A percentile compares a stretch with the other conserved stretches of the same genome.
Evolutionary conservation across 257 asterid genomes (phyloP).

Genomic region (Rauvolfia tetraphylla): DNA sequence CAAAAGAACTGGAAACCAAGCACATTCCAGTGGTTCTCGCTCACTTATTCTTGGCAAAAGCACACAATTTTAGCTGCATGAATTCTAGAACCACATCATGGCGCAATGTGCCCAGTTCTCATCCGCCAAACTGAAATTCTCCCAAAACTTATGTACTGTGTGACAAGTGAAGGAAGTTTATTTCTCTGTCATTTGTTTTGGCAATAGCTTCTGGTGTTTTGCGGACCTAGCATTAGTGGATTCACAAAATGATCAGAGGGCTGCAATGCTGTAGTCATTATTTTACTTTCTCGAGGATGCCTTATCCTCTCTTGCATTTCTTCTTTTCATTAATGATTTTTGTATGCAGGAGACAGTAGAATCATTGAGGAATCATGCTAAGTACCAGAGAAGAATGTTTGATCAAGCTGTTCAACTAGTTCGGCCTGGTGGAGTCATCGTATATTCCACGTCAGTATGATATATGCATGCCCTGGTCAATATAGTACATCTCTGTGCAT

Average conservation of each 20-base stretch:
- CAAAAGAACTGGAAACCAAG: neutral
- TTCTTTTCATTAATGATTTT: neutral
- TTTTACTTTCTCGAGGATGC: neutral
- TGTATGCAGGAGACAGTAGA: conserved; percentile 64
- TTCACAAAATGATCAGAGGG: neutral
- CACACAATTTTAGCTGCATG: neutral
- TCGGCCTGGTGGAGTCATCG: conserved; percentile 93
- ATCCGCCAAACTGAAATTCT: neutral
- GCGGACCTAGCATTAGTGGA: neutral
- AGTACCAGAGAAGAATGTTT: conserved; percentile 85
- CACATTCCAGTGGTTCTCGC: neutral
- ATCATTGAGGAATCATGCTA: conserved; percentile 78
- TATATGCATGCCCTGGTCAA: conserved; percentile 1
- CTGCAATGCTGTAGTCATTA: neutral
- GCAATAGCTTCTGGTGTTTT: neutral
- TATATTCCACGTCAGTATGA: conserved; percentile 85
- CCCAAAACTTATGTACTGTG: too few species aligned
- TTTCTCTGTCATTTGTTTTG: neutral
- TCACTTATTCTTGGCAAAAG: neutral
- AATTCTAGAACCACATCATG: neutral
- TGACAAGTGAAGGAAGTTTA: too few species aligned
- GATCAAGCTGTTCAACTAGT: conserved; percentile 99
- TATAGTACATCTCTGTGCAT: neutral
- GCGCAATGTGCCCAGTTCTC: too few species aligned
- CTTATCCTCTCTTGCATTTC: neutral